Evolutionary conservation across 306 rosid species (phyloP).

Genomic region (Corylus americana): DNA sequence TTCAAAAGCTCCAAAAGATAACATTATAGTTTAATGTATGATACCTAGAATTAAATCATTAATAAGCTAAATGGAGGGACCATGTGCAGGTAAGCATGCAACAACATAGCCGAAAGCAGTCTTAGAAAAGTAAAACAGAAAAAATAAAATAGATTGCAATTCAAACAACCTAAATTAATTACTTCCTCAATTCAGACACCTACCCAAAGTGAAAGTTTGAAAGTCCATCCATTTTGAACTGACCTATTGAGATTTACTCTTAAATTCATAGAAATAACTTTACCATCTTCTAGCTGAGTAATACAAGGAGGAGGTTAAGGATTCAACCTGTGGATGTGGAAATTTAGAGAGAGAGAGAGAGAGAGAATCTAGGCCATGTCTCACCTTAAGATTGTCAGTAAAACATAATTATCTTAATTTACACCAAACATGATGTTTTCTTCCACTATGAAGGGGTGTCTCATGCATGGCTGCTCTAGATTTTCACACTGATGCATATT

Average conservation of each 20-base stretch:
- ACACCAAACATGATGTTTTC: background rate
- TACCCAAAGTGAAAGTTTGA: background rate
- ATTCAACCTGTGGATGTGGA: too few species aligned
- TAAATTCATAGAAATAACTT: background rate
- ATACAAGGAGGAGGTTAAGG: too few species aligned
- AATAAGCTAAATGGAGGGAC: background rate
- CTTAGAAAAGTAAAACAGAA: background rate
- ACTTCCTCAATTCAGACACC: background rate
- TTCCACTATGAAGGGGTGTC: background rate
- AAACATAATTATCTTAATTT: background rate
- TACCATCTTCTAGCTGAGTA: background rate
- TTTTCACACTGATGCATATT: background rate
- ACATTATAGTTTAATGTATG: background rate
- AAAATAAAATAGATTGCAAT: background rate
- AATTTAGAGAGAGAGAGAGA: background rate
- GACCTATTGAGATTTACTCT: background rate
- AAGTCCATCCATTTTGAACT: background rate
- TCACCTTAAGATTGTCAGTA: background rate
- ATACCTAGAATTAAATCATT: background rate
- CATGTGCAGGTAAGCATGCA: background rate
- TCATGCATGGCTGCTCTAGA: conserved; percentile 12
- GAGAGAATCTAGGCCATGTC: background rate
- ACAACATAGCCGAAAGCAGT: background rate
- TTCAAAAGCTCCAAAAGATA: background rate
- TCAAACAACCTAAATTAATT: background rate